Percentiles rank a stretch among this genome's conserved stretches.
These are phyloP conservation scores for Verticillium klebahnii DNA, from an alignment of 2,329 filamentous ascomycete genomes.

Conservation along the genomic window DNA sequence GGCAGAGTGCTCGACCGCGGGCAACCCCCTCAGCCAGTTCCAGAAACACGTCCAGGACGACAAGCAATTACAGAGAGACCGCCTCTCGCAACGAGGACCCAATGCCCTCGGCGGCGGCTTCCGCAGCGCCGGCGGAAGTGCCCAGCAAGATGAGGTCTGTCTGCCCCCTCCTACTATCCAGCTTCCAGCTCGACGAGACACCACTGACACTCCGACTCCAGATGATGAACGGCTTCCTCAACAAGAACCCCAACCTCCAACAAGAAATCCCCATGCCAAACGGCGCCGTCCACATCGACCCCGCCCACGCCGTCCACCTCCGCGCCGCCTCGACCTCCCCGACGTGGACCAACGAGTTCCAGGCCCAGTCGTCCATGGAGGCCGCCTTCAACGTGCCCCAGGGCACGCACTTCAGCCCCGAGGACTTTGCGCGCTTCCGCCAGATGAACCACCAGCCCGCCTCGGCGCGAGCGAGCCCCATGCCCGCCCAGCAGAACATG, in stretches of 20 bases:
- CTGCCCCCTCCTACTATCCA: background rate
- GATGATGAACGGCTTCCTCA: slow-evolving; percentile 93
- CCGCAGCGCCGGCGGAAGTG: slow-evolving; percentile 64
- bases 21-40: slow-evolving; percentile 95
- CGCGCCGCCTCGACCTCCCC: slow-evolving; percentile 50
- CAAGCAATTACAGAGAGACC: slow-evolving; percentile 88
- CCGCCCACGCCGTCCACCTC: slow-evolving; percentile 45
- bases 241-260: slow-evolving; percentile 62
- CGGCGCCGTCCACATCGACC: slow-evolving; percentile 41
- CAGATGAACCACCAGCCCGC: slow-evolving; percentile 55
- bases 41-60: slow-evolving; percentile 97
- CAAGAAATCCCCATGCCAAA: slow-evolving; percentile 50
- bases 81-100: slow-evolving; percentile 72
- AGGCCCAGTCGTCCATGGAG: slow-evolving; percentile 64
- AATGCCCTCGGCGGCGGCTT: slow-evolving; percentile 71
- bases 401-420: slow-evolving; percentile 64
- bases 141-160: slow-evolving; percentile 67
- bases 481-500: slow-evolving; percentile 51
- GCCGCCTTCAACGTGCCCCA: slow-evolving; percentile 58
- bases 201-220: slow-evolving; percentile 27
- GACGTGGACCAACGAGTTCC: slow-evolving; percentile 50
- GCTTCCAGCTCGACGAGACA: background rate
- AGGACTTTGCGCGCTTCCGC: slow-evolving; percentile 86
- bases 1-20: slow-evolving; percentile 92
- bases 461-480: slow-evolving; percentile 48